Evolutionary conservation across 2,329 filamentous ascomycete genomes (phyloP).

Genomic region (Exophiala spinifera): DNA sequence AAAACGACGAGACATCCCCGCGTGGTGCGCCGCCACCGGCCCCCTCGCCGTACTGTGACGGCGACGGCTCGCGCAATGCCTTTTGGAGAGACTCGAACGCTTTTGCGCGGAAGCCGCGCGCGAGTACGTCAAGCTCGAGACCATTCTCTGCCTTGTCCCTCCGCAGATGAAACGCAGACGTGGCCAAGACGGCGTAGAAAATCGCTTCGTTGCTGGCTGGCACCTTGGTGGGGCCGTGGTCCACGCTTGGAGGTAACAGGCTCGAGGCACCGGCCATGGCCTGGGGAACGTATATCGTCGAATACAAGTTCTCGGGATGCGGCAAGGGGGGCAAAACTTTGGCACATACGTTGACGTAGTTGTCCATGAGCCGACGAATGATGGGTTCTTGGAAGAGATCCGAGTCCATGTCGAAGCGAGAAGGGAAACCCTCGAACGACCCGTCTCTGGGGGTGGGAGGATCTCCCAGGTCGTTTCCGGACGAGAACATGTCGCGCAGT

Average conservation of each 20-base stretch:
- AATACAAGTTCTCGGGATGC: slow-evolving; percentile 15
- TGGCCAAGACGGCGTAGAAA: slow-evolving; percentile 43
- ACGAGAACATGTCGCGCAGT: not conserved
- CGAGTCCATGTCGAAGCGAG: not conserved
- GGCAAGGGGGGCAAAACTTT: slow-evolving; percentile 17
- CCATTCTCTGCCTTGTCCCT: slow-evolving; percentile 17
- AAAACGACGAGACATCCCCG: not conserved
- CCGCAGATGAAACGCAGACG: slow-evolving; percentile 44
- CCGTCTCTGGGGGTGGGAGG: not conserved
- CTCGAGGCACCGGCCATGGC: slow-evolving; percentile 17
- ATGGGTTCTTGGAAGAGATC: slow-evolving; percentile 12
- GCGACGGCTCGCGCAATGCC: slow-evolving; percentile 8
- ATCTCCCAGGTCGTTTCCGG: not conserved
- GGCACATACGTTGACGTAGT: slow-evolving; percentile 16
- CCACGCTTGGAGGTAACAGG: slow-evolving; percentile 4
- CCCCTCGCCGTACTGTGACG: not conserved
- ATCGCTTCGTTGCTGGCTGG: slow-evolving; percentile 16
- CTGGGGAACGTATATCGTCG: slow-evolving; percentile 19
- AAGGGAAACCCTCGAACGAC: not conserved
- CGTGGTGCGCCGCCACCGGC: no score
- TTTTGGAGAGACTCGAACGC: slow-evolving; percentile 16
- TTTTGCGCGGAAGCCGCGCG: slow-evolving; percentile 13
- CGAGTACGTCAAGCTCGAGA: slow-evolving; percentile 9
- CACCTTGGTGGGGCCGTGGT: not conserved
- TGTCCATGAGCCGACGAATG: slow-evolving; percentile 18